Evolutionary conservation across 139 green algal genomes (phyloP), one percentile per base, ranked within the genome.

Genomic region (Chlorokybus atmophyticus): DNA sequence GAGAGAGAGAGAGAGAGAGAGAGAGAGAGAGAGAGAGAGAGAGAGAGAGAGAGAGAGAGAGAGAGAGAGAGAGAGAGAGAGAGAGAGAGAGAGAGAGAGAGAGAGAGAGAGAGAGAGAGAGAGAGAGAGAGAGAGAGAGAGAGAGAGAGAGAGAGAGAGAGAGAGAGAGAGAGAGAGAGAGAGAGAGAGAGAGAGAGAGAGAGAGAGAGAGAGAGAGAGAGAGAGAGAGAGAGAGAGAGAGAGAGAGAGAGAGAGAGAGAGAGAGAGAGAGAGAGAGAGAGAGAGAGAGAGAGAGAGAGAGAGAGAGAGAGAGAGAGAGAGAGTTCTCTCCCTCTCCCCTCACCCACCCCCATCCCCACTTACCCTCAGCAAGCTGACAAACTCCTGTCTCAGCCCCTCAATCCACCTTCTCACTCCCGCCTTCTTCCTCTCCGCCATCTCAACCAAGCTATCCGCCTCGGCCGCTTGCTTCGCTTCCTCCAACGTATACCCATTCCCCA

Each of bases 391-490:
- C 1, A 80, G 29, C 40, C 67, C 49, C 19, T 61, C 51, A 28
- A 84, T 35, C 17, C 75, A 62, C 48, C 83, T 59, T 1, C 65
- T 40, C 27, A 82, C 60, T 2, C 56, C 64, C 32, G 72, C 35
- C 68, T 85, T 85, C 74, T 85, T 85, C 25, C 56, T 59, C 53
- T 83, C 64, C 10, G 76, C 71, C 3, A 55, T 51, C 19, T 58
- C 67, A 4, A 52, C 28, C 5, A 39, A 3, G 17, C 44, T 64
- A 49, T 83, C 73, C 25, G 64, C 50, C 51, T 84, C 78, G n/a
- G 67, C 64, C 67, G 83, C 78, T 53, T 84, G 74, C 74, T 84
- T 83, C 1, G 72, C 75, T 55, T 88, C 77, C 58, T 92, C 83
- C 7, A 89, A 70, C 0, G 70, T 83, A 57, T 85, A 86, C 40